Conservation (phyloP, 1,284 basidiomycete genomes). For the Boletus semigastroideus region DNA sequence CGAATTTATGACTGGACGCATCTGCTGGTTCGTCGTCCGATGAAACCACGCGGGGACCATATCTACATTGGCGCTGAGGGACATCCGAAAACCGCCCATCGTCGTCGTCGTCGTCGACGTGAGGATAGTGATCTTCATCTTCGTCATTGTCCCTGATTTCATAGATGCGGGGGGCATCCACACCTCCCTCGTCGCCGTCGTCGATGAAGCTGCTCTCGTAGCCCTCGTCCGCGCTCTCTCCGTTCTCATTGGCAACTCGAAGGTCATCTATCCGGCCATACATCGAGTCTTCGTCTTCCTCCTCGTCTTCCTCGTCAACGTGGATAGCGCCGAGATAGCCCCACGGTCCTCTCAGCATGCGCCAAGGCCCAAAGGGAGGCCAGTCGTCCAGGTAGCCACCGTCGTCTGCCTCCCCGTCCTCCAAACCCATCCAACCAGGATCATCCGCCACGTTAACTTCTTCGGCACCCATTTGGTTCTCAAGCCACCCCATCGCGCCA, state of each 20-base stretch:
- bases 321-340: conserved; percentile 19
- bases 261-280: conserved; percentile 27
- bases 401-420: conserved; percentile 34
- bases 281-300: conserved; percentile 26
- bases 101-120: not conserved
- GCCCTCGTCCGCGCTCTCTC: conserved; percentile 29
- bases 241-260: conserved; percentile 14
- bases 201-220: conserved; percentile 57
- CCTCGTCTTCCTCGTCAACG: conserved; percentile 30
- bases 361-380: conserved; percentile 20
- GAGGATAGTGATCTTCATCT: conserved; percentile 1
- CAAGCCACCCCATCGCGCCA: conserved; percentile 37
- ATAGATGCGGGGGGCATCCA: conserved; percentile 23
- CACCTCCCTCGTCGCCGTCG: conserved; percentile 32
- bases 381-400: conserved; percentile 27
- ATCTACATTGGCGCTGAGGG: not conserved
- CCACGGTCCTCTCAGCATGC: conserved; percentile 16
- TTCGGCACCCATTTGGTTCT: conserved; percentile 37
- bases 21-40: conserved; percentile 19
- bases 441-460: conserved; percentile 34
- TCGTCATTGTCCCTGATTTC: conserved; percentile 19
- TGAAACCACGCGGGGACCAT: not conserved
- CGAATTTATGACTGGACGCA: not conserved
- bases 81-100: not conserved
- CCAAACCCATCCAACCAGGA: conserved; percentile 39